Evolutionary conservation across 2,329 filamentous ascomycete genomes (phyloP), one percentile per base, ranked within the genome.

Genomic region (Penicillium sp.): DNA sequence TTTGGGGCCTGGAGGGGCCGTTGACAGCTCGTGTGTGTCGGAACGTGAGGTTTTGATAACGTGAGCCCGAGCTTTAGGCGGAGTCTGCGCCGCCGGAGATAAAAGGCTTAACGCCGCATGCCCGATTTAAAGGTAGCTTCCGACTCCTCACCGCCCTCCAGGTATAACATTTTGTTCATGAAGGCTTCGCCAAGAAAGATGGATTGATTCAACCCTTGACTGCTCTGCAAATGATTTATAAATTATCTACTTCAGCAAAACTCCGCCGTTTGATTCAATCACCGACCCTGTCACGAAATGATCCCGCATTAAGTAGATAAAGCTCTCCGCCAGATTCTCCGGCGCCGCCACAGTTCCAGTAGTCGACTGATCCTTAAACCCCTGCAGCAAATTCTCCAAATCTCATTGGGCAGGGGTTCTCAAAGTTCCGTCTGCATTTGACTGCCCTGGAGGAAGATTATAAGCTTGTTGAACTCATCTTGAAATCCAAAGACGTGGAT

Each of bases 241-340:
- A 35, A 5, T 3, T 10, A 31, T 21, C 45, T 48, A 61, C n/a
- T 42, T 49, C 31, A 61, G 47, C 2, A 47, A 29, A 52, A 29
- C 27, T 1, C 60, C 60, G 11, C 60, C 60, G 37, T 57, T 62
- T 2, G 60, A 60, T 21, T 60, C 57, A 14, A 62, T 56, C 3
- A 52, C 48, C 1, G 57, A 62, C 1, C 77, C 78, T 1, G 72
- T 78, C 10, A 71, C 68, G 63, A 74, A 78, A 35, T 62, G 51
- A 66, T 79, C 77, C 59, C 71, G 74, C 78, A 81, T 80, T 10
- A 74, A 46, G 62, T 74, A 79, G 3, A 75, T 62, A 71, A 79
- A 80, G 21, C 73, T 71, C 68, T 81, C 77, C 1, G 77, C 77
- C 53, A 75, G 64, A 65, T 80, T 78, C 42, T 71, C 68, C 1